Percentiles rank a stretch among this genome's conserved stretches.
phyloP scores from a whole-genome alignment of 352 stramenopile species.

The Phytophthora ramorum region DNA sequence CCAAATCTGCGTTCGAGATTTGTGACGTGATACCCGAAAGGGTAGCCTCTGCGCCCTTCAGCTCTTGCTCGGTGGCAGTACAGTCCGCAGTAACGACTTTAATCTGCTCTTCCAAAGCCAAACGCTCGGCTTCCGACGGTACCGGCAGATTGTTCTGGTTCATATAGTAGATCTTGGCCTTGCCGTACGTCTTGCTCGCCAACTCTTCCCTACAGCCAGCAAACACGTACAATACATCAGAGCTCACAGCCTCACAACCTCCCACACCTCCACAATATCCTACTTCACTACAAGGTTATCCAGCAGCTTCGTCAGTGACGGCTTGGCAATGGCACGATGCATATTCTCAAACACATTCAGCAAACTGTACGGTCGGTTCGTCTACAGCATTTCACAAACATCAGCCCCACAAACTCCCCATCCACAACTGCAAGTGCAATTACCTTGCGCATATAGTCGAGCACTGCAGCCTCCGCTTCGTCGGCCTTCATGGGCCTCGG shows the following conservation, averaged over 20 bases:
- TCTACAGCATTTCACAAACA: conserved; percentile 39
- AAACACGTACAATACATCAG: conserved; percentile 1
- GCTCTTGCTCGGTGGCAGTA: conserved; percentile 52
- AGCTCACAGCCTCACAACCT: background rate
- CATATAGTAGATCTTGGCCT: conserved; percentile 86
- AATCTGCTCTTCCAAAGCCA: conserved; percentile 62
- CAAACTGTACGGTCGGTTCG: conserved; percentile 84
- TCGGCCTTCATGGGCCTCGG: conserved; percentile 46
- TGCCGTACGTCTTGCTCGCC: conserved; percentile 78
- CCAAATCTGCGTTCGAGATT: conserved; percentile 72
- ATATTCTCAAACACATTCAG: conserved; percentile 90
- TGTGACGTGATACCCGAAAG: conserved; percentile 62
- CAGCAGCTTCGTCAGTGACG: conserved; percentile 76
- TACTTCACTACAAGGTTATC: conserved; percentile 76
- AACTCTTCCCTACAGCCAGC: conserved; percentile 55
- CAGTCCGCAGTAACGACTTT: conserved; percentile 56
- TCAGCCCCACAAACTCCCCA: conserved; percentile 1
- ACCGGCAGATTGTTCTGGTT: conserved; percentile 77
- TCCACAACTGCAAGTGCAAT: background rate
- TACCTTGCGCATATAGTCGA: conserved; percentile 83
- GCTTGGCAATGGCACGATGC: conserved; percentile 76
- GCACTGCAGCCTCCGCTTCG: conserved; percentile 55
- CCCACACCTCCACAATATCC: background rate
- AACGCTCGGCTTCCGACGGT: conserved; percentile 54
- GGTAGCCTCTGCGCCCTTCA: conserved; percentile 56